Evolutionary conservation across 2,329 filamentous ascomycete species (phyloP), one percentile per base, ranked within the genome.

Genomic region (Pseudocercospora cruenta): DNA sequence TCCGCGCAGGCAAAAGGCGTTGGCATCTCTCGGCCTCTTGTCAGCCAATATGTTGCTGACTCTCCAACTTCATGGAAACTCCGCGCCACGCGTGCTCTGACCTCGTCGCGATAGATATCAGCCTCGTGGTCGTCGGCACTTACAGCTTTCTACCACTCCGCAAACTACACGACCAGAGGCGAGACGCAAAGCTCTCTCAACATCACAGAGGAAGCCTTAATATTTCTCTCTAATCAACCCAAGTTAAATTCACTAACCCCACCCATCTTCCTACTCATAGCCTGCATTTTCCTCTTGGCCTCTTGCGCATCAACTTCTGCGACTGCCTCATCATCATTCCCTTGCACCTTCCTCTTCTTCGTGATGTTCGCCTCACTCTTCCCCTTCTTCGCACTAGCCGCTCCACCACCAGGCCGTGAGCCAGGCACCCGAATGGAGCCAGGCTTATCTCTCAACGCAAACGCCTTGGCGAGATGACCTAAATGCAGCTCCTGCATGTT

Each of bases 401-500:
- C 80, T 10, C 78, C 79, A 45, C 81, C 83, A 55, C 81, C 82
- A 6, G 82, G 84, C 45, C 85, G 77, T 61, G 86, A 75, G 4
- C 83, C 83, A 0, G 82, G 82, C 51, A 84, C 82, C 39, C 81
- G 81, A 68, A 99, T 96, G 58, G 91, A 91, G 4, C 91, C 91
- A 0, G 95, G 95, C 33, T 92, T 89, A 78, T 99, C 95, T 69
- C 96, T 86, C 71, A 99, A 81, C 1, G 90, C 95, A 77, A 96
- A 99, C 26, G 91, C 92, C 83, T 99, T 99, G 7, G 94, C 94
- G 70, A 95, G 83, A 82, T 99, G 95, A 2, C 95, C 95, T 7
- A 98, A 82, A 78, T 99, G 95, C 55, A 99, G 82, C 74, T 92
- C 88, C 67, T 92, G 93, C 79, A 97, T 96, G 78, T 98, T 92